Evolutionary conservation across 768 basidiomycete species (phyloP).

Genomic region (Termitomyces heimii): DNA sequence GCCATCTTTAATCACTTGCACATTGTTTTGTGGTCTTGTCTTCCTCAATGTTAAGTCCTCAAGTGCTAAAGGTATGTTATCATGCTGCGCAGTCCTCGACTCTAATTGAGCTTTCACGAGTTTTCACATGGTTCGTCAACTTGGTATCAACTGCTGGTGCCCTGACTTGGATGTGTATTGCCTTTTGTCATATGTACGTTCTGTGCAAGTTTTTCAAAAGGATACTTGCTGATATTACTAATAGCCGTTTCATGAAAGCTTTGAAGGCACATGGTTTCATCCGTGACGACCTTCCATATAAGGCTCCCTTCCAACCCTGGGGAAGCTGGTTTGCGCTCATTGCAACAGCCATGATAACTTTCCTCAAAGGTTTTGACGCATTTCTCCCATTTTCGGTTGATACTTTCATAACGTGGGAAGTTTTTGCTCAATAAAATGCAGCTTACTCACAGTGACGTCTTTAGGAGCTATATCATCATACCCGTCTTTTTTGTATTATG

Average conservation of each 20-base stretch:
- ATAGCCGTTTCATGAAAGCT: constrained; percentile 39
- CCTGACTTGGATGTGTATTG: constrained; percentile 46
- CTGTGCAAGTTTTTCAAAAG: neutral
- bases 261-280: constrained; percentile 34
- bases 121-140: constrained; percentile 45
- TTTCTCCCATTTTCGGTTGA: constrained; percentile 46
- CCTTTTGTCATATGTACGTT: constrained; percentile 54
- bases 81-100: neutral
- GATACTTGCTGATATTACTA: neutral
- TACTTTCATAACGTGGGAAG: constrained; percentile 54
- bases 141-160: constrained; percentile 43
- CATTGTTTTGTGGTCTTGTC: constrained; percentile 47
- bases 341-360: constrained; percentile 43
- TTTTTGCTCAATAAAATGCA: neutral
- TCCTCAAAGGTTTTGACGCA: constrained; percentile 54
- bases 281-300: constrained; percentile 38
- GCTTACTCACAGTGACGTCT: constrained; percentile 13
- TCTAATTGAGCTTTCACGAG: constrained; percentile 15
- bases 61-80: constrained; percentile 39
- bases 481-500: constrained; percentile 36
- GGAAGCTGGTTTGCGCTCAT: constrained; percentile 55
- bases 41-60: constrained; percentile 51
- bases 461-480: constrained; percentile 38
- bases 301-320: constrained; percentile 60
- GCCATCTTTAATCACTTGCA: constrained; percentile 48